These are phyloP conservation scores for Termitomyces sp. DNA, from an alignment of 768 basidiomycete genomes.

Conservation along the genomic window DNA sequence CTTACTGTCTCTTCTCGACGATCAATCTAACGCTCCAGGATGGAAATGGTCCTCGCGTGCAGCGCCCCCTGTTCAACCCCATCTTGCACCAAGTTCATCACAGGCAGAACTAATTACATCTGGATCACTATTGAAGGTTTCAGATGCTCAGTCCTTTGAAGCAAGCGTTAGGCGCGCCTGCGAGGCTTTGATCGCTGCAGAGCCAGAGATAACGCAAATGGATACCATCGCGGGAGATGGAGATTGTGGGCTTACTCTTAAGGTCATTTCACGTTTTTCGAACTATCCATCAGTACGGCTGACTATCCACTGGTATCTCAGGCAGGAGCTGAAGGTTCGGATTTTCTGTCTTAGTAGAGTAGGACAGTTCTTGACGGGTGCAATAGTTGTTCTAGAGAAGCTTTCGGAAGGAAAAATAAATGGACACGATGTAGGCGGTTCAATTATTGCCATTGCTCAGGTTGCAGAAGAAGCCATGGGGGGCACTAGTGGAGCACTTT, in stretches of 20 bases:
- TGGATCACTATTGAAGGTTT: slow-evolving; percentile 18
- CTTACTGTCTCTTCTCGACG: slow-evolving; percentile 67
- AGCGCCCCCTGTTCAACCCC: slow-evolving; percentile 25
- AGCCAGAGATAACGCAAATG: slow-evolving; percentile 87
- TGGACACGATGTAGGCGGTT: slow-evolving; percentile 58
- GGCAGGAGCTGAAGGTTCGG: slow-evolving; percentile 66
- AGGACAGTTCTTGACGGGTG: not conserved
- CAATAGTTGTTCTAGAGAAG: slow-evolving; percentile 52
- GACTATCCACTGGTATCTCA: slow-evolving; percentile 10
- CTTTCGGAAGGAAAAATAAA: slow-evolving; percentile 49
- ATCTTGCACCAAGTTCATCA: slow-evolving; percentile 11
- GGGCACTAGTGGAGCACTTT: slow-evolving; percentile 86
- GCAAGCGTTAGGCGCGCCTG: slow-evolving; percentile 53
- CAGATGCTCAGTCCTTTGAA: slow-evolving; percentile 46
- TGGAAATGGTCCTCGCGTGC: slow-evolving; percentile 74
- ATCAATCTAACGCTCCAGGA: slow-evolving; percentile 62
- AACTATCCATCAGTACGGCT: not conserved
- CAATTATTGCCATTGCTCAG: slow-evolving; percentile 63
- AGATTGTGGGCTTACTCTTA: slow-evolving; percentile 49
- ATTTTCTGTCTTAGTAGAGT: not conserved
- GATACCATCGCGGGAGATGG: slow-evolving; percentile 94
- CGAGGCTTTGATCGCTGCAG: slow-evolving; percentile 63
- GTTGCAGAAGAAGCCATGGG: slow-evolving; percentile 85
- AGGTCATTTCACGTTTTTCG: slow-evolving; percentile 22
- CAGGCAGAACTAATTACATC: slow-evolving; percentile 3